A percentile compares a stretch with the other conserved stretches of the same genome.
phyloP scores from a whole-genome alignment of 1,284 basidiomycete species.

The Rhodotorula sp. region DNA sequence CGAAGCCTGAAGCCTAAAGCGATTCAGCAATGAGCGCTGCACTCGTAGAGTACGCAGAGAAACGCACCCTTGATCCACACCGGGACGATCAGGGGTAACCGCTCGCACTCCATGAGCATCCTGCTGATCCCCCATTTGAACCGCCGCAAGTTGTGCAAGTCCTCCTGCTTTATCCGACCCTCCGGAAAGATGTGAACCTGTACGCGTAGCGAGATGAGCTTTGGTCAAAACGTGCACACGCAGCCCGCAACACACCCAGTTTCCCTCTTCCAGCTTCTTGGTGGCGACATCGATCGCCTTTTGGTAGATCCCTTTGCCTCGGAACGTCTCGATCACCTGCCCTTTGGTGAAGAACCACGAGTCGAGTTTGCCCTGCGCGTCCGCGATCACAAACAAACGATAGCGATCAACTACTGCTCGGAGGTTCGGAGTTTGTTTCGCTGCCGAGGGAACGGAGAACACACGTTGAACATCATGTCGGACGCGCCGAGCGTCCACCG shows the following conservation, averaged over 20 bases:
- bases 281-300: slow-evolving; percentile 79
- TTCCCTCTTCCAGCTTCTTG: slow-evolving; percentile 70
- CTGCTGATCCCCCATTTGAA: slow-evolving; percentile 98
- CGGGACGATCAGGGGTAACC: slow-evolving; percentile 76
- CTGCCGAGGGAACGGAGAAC: background rate
- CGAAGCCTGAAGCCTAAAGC: slow-evolving; percentile 61
- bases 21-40: no score
- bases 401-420: slow-evolving; percentile 52
- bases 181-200: slow-evolving; percentile 93
- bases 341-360: slow-evolving; percentile 80
- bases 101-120: slow-evolving; percentile 72
- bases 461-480: slow-evolving; percentile 81
- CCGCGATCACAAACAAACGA: no score
- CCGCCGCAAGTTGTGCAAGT: slow-evolving; percentile 63
- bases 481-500: slow-evolving; percentile 86
- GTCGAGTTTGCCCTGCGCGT: slow-evolving; percentile 22
- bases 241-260: slow-evolving; percentile 65
- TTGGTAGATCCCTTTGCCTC: slow-evolving; percentile 87
- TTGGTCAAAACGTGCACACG: background rate
- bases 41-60: background rate
- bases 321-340: slow-evolving; percentile 89
- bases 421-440: background rate
- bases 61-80: slow-evolving; percentile 79
- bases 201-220: background rate
- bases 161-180: slow-evolving; percentile 80